Conservation (phyloP, 2,329 filamentous ascomycete genomes). For the Coniella lustricola region DNA sequence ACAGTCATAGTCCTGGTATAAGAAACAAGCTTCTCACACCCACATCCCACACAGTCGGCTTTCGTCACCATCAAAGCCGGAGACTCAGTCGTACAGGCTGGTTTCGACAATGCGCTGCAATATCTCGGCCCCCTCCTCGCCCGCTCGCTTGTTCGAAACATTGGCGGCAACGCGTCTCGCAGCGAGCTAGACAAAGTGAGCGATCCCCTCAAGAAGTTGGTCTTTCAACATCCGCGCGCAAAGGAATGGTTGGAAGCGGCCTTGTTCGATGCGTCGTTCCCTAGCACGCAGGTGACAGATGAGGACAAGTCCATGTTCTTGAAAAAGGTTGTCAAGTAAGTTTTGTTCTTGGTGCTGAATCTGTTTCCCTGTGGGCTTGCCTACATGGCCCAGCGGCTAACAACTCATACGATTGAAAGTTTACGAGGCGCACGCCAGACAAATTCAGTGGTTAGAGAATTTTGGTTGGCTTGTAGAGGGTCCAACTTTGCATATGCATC, state of each 20-base stretch:
- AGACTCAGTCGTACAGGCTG: constrained; percentile 34
- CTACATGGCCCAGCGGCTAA: neutral
- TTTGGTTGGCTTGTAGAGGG: constrained; percentile 63
- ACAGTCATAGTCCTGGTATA: neutral
- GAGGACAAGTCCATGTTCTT: constrained; percentile 58
- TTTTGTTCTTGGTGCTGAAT: constrained; percentile 5
- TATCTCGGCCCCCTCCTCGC: constrained; percentile 57
- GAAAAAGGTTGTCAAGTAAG: constrained; percentile 57
- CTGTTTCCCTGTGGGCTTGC: neutral
- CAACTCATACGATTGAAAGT: constrained; percentile 30
- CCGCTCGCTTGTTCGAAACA: constrained; percentile 54
- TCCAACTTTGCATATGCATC: constrained; percentile 56
- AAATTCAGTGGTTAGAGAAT: constrained; percentile 62
- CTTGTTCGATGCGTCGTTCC: constrained; percentile 48
- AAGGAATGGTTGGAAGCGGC: constrained; percentile 58
- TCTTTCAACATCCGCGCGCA: constrained; percentile 47
- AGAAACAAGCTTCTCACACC: neutral
- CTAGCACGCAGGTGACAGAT: constrained; percentile 49
- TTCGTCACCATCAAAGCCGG: constrained; percentile 44
- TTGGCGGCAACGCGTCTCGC: constrained; percentile 61
- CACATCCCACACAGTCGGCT: constrained; percentile 34
- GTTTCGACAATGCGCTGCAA: constrained; percentile 43
- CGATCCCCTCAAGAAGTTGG: constrained; percentile 64
- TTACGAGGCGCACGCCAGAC: constrained; percentile 58
- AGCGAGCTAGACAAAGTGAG: constrained; percentile 66